phyloP scores from a whole-genome alignment of 2,329 filamentous ascomycete genomes.

The Fusarium solani-melongenae region DNA sequence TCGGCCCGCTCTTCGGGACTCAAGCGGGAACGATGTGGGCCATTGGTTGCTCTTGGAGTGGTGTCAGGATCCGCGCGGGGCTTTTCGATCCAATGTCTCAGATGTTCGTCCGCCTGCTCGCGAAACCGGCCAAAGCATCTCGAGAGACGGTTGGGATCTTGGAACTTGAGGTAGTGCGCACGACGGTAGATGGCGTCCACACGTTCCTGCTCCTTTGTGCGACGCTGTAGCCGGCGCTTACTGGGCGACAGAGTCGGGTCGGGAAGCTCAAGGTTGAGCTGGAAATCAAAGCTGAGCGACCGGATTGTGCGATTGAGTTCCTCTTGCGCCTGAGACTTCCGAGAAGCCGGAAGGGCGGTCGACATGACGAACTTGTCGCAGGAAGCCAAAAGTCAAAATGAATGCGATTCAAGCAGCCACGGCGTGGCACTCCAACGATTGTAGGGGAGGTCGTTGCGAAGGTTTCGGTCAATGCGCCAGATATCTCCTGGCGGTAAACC shows the following conservation, averaged over 20 bases:
- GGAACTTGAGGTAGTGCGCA: constrained; percentile 36
- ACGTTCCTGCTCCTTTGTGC: constrained; percentile 37
- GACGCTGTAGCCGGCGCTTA: constrained; percentile 31
- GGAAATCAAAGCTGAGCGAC: constrained; percentile 42
- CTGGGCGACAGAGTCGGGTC: constrained; percentile 42
- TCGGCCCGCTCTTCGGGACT: constrained; percentile 36
- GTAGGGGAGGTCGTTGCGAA: constrained; percentile 2
- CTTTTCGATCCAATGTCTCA: constrained; percentile 34
- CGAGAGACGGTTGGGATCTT: constrained; percentile 26
- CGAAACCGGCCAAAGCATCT: constrained; percentile 40
- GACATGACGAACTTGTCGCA: constrained; percentile 29
- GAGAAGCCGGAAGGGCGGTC: neutral
- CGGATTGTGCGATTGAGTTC: constrained; percentile 40
- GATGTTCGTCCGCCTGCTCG: constrained; percentile 26
- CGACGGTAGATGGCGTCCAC: constrained; percentile 38
- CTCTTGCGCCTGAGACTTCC: constrained; percentile 24
- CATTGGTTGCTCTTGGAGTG: constrained; percentile 12
- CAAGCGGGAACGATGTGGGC: constrained; percentile 37
- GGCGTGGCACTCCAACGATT: neutral
- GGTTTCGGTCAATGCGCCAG: neutral
- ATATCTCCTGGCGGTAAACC: neutral
- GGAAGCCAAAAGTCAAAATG: constrained; percentile 4
- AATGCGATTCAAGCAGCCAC: neutral
- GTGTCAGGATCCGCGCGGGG: constrained; percentile 36
- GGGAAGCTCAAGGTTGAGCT: constrained; percentile 38